phyloP scores from a whole-genome alignment of 2,329 filamentous ascomycete species.

The Pseudodiploospora longispora region DNA sequence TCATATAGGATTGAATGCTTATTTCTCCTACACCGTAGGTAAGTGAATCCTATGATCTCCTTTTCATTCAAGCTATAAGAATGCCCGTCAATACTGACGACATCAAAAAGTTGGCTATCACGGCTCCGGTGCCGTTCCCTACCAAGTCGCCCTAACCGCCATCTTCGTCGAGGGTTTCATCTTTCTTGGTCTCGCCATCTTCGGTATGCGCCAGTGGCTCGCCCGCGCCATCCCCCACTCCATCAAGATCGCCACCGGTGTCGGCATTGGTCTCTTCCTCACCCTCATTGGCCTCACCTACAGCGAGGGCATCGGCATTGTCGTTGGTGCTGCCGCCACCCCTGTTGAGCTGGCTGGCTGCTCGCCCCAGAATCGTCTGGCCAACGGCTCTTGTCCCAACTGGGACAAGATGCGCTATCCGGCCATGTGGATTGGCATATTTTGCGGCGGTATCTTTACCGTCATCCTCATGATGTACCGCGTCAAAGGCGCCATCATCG shows the following conservation, averaged over 20 bases:
- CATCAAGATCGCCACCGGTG: slow-evolving; percentile 80
- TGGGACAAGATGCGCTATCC: slow-evolving; percentile 71
- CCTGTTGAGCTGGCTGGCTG: slow-evolving; percentile 73
- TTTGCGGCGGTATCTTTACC: slow-evolving; percentile 75
- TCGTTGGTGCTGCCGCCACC: slow-evolving; percentile 59
- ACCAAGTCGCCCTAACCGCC: slow-evolving; percentile 68
- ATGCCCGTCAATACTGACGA: slow-evolving; percentile 2
- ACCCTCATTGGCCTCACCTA: slow-evolving; percentile 72
- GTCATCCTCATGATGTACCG: slow-evolving; percentile 77
- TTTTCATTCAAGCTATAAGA: slow-evolving; percentile 13
- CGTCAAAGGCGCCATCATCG: slow-evolving; percentile 79
- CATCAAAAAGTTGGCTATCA: slow-evolving; percentile 56
- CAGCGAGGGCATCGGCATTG: slow-evolving; percentile 70
- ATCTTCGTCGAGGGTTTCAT: slow-evolving; percentile 86
- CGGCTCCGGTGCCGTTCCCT: slow-evolving; percentile 65
- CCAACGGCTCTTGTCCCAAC: slow-evolving; percentile 51
- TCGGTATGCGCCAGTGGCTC: slow-evolving; percentile 82
- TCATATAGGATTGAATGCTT: slow-evolving; percentile 61
- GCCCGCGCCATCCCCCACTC: slow-evolving; percentile 73
- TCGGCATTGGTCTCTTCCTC: slow-evolving; percentile 78
- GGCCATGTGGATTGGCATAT: slow-evolving; percentile 81
- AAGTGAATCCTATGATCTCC: slow-evolving; percentile 5
- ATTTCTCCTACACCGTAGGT: slow-evolving; percentile 65
- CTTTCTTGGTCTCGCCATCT: slow-evolving; percentile 70
- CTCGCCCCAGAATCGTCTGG: slow-evolving; percentile 31